A percentile compares a stretch with the other conserved stretches of the same genome.
phyloP scores from a whole-genome alignment of 148 eudicot genomes.

The Polygonum aviculare region DNA sequence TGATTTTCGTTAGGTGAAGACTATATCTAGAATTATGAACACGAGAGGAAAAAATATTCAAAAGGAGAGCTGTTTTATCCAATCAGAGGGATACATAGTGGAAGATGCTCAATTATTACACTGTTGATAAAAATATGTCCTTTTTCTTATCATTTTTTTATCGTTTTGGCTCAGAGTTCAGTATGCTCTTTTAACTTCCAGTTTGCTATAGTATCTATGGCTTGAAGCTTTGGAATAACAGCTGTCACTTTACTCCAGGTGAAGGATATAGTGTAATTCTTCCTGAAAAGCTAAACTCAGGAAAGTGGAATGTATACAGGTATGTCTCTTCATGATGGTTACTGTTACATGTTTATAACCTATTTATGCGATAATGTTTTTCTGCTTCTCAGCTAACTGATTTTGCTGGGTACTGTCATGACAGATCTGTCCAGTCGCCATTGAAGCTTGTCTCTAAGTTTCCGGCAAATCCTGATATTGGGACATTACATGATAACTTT shows the following conservation, averaged over 20 bases:
- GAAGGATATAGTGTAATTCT: conserved; percentile 73
- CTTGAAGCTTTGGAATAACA: background rate
- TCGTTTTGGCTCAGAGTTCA: background rate
- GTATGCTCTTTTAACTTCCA: background rate
- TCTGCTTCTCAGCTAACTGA: background rate
- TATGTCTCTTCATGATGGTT: conserved; percentile 19
- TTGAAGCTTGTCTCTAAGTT: conserved; percentile 58
- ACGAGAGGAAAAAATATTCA: background rate
- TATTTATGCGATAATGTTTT: background rate
- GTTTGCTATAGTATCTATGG: background rate
- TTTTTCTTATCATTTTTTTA: background rate
- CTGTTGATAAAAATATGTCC: conserved; percentile 3
- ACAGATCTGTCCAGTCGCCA: conserved; percentile 76
- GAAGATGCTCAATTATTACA: conserved; percentile 1
- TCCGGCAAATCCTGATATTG: conserved; percentile 78
- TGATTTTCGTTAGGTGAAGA: background rate
- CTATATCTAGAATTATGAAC: background rate
- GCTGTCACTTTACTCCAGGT: conserved; percentile 35
- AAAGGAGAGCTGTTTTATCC: background rate
- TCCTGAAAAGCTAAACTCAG: conserved; percentile 86
- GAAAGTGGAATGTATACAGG: conserved; percentile 99
- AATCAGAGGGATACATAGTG: background rate
- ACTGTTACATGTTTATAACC: background rate
- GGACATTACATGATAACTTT: conserved; percentile 82
- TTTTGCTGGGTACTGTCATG: conserved; percentile 16